Evolutionary conservation across 2,329 filamentous ascomycete species (phyloP), one percentile per base, ranked within the genome.

Genomic region (Stemphylium lycopersici): DNA sequence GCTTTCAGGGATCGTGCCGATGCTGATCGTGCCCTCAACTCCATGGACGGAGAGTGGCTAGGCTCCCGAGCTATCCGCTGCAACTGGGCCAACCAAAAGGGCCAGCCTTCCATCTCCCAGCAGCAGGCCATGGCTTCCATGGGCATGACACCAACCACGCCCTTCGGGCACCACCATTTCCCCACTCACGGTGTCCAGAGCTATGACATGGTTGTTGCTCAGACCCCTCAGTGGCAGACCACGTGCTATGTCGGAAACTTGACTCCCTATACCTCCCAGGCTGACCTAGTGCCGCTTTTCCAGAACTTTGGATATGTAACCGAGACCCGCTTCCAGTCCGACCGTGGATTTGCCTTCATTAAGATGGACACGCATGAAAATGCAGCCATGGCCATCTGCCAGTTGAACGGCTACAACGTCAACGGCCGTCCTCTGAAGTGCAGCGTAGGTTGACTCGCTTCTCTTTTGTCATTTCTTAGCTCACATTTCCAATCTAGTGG

Each of bases 1-100:
- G 95, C 95, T 44, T 99, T 96, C 84, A 90, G 93, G 59, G 95
- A 99, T 61, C 91, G 93, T 61, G 81, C 85, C 32, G 95, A 99
- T 71, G 95, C 95, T 24, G 95, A 99, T 77, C 96, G 97, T 79
- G 93, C 95, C 1, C 79, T 99, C 70, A 96, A 89, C 79, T 92
- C 92, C 59, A 99, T 99, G 95, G 95, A 99, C 71, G 95, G 95
- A 59, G 95, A 99, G 80, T 99, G 95, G 95, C 88, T 99, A 46
- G 95, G 95, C 49, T 98, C 95, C 68, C 90, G 95, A 62, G 95
- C 95, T 36, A 99, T 99, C 73, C 93, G 95, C 67, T 98, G 93
- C 85, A 99, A 99, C 83, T 99, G 95, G 95, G 95, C 95, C 57
- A 99, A 99, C 81, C 95, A 99, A 75, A 99, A 99, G 83, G 95